Evolutionary conservation across 768 basidiomycete genomes (phyloP).

Genomic region (Suillus subaureus): DNA sequence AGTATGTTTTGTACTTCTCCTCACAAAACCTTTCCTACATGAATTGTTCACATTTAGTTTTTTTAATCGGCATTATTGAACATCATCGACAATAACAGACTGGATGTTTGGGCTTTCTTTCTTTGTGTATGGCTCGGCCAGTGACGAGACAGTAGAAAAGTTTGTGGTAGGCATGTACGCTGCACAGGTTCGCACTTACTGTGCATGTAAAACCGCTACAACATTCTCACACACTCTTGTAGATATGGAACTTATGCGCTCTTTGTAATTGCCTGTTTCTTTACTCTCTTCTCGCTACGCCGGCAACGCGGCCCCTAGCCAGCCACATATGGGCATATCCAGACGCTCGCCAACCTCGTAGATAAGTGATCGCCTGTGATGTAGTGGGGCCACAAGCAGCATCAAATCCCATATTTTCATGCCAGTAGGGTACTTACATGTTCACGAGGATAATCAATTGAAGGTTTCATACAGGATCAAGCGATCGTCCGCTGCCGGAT

Average conservation of each 20-base stretch:
- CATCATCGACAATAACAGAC: slow-evolving; percentile 16
- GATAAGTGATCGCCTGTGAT: slow-evolving; percentile 39
- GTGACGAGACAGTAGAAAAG: not conserved
- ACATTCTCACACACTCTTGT: not conserved
- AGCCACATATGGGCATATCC: slow-evolving; percentile 35
- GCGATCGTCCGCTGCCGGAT: slow-evolving; percentile 1
- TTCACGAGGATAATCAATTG: not conserved
- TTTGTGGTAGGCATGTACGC: slow-evolving; percentile 21
- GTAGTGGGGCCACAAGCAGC: slow-evolving; percentile 32
- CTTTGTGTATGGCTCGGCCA: not conserved
- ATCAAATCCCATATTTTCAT: slow-evolving; percentile 11
- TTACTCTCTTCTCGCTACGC: slow-evolving; percentile 17
- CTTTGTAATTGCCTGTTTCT: slow-evolving; percentile 21
- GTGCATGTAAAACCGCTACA: not conserved
- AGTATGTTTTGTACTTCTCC: slow-evolving; percentile 19
- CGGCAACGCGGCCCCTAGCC: slow-evolving; percentile 30
- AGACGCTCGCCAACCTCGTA: slow-evolving; percentile 36
- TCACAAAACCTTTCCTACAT: slow-evolving; percentile 30
- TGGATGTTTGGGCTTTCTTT: slow-evolving; percentile 36
- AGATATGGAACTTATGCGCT: slow-evolving; percentile 33
- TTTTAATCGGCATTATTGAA: not conserved
- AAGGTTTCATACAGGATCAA: not conserved
- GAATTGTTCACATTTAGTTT: slow-evolving; percentile 9
- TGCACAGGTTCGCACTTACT: slow-evolving; percentile 21
- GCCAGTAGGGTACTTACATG: slow-evolving; percentile 17